phyloP scores from a whole-genome alignment of 2,329 filamentous ascomycete species.

The Emmonsia crescens region DNA sequence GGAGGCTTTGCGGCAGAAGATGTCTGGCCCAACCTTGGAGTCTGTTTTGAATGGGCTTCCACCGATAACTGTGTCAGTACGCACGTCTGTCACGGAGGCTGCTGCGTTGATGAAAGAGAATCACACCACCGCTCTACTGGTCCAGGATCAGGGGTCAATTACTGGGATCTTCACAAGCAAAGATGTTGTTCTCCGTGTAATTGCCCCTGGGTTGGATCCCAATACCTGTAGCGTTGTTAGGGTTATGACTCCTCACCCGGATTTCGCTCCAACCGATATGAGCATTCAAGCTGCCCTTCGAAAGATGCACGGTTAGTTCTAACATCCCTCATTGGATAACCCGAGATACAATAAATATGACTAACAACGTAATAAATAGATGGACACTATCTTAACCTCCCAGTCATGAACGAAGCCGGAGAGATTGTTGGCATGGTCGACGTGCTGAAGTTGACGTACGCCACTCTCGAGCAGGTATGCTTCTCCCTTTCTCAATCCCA shows the following conservation, averaged over 20 bases:
- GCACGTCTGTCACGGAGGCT: conserved; percentile 92
- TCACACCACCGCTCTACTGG: conserved; percentile 89
- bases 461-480: conserved; percentile 82
- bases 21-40: conserved; percentile 95
- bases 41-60: conserved; percentile 85
- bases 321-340: background rate
- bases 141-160: conserved; percentile 93
- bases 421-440: conserved; percentile 99
- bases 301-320: conserved; percentile 87
- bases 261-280: conserved; percentile 98
- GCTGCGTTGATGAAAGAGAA: conserved; percentile 97
- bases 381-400: conserved; percentile 94
- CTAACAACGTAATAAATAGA: conserved; percentile 43
- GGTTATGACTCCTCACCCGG: conserved; percentile 97
- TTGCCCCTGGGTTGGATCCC: conserved; percentile 90
- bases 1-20: conserved; percentile 85
- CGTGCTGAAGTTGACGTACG: conserved; percentile 95
- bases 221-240: conserved; percentile 92
- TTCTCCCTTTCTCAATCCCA: background rate
- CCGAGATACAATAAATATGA: conserved; percentile 7
- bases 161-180: conserved; percentile 99
- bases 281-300: conserved; percentile 94
- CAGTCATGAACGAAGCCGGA: conserved; percentile 93
- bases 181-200: conserved; percentile 94
- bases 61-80: conserved; percentile 86